Evolutionary conservation across 768 basidiomycete species (phyloP).

Genomic region (Phylloporus scabripes): DNA sequence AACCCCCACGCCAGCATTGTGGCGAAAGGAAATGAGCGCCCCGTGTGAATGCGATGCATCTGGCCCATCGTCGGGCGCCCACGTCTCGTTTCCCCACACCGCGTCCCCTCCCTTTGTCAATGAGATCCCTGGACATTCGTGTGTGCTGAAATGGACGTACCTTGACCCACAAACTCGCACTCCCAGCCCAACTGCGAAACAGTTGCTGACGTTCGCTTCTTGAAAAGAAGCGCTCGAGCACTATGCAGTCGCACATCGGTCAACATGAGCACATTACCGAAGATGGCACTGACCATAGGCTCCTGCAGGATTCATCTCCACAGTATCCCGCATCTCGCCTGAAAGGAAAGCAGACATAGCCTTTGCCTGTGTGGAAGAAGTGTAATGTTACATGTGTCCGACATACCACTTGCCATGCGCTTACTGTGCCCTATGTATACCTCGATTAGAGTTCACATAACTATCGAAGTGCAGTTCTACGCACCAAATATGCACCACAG

Average conservation of each 20-base stretch:
- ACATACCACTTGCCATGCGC: conserved; percentile 18
- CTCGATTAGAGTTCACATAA: conserved; percentile 1
- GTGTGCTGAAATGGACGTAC: conserved; percentile 30
- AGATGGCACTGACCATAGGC: conserved; percentile 50
- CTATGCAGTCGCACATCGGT: conserved; percentile 29
- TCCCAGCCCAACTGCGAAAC: conserved; percentile 94
- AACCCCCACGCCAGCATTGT: conserved; percentile 4
- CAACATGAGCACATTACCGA: not conserved
- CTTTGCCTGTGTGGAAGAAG: conserved; percentile 53
- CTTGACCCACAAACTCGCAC: conserved; percentile 93
- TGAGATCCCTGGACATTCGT: not conserved
- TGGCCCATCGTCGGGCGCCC: conserved; percentile 74
- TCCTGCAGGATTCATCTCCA: conserved; percentile 77
- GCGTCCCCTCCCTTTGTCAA: conserved; percentile 62
- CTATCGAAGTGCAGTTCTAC: conserved; percentile 14
- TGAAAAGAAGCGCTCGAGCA: conserved; percentile 86
- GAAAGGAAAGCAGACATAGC: conserved; percentile 93
- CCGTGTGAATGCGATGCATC: conserved; percentile 63
- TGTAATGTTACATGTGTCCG: not conserved
- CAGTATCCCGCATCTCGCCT: conserved; percentile 94
- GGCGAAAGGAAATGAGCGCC: conserved; percentile 76
- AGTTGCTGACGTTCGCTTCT: conserved; percentile 81
- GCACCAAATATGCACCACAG: conserved; percentile 80
- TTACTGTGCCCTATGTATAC: conserved; percentile 60
- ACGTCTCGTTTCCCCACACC: conserved; percentile 73